These are phyloP conservation scores for Debaryomyces hansenii DNA, from an alignment of 805 yeast genomes.

Conservation along the genomic window DNA sequence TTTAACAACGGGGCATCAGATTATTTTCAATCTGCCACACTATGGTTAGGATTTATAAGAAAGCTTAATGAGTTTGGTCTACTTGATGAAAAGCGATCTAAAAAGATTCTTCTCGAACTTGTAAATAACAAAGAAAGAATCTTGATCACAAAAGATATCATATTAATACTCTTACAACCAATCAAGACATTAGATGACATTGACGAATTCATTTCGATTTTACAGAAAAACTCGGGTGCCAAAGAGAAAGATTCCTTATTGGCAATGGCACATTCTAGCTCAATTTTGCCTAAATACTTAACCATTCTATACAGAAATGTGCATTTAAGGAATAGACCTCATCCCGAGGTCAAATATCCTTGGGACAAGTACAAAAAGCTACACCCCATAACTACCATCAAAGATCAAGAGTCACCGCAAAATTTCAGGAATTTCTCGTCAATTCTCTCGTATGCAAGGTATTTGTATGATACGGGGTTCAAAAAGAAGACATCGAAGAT, in stretches of 20 bases:
- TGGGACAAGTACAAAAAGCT: slow-evolving; percentile 13
- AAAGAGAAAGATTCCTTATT: slow-evolving; percentile 1
- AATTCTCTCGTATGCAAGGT: slow-evolving; percentile 26
- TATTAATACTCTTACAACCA: slow-evolving; percentile 30
- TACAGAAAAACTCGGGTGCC: slow-evolving; percentile 4
- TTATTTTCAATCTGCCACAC: slow-evolving; percentile 22
- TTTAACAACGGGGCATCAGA: slow-evolving; percentile 30
- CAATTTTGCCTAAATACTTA: slow-evolving; percentile 31
- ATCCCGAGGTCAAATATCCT: slow-evolving; percentile 5
- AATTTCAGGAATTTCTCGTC: slow-evolving; percentile 1
- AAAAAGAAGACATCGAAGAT: slow-evolving; percentile 23
- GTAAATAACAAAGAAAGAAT: slow-evolving; percentile 17
- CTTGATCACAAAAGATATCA: slow-evolving; percentile 33
- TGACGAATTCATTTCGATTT: slow-evolving; percentile 17
- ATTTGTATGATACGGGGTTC: slow-evolving; percentile 18
- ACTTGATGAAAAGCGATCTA: slow-evolving; percentile 27
- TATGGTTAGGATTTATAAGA: slow-evolving; percentile 37
- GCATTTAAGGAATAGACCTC: slow-evolving; percentile 5
- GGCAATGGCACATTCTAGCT: slow-evolving; percentile 12
- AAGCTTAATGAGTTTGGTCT: slow-evolving; percentile 33
- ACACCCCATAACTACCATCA: background rate
- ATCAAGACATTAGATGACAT: slow-evolving; percentile 22
- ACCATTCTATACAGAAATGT: slow-evolving; percentile 18
- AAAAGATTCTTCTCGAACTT: slow-evolving; percentile 25
- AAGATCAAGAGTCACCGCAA: background rate